Percentiles rank a stretch among this genome's conserved stretches.
These are phyloP conservation scores for Camellia oleifera DNA, from an alignment of 179 eudicot genomes.

Conservation along the genomic window DNA sequence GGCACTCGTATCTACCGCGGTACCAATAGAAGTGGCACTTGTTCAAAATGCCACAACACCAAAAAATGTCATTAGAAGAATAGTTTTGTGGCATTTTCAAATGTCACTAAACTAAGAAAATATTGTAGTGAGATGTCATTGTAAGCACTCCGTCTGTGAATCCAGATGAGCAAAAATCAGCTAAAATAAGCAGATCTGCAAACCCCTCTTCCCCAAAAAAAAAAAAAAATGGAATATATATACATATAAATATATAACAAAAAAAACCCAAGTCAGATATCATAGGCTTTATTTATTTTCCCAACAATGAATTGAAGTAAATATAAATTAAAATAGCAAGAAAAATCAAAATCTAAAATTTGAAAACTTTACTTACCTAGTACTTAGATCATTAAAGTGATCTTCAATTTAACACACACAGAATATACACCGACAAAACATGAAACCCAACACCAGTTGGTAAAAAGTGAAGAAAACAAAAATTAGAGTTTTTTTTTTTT, in stretches of 20 bases:
- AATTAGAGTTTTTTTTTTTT: slow-evolving; percentile 22
- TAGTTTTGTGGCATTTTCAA: too few relatives aligned
- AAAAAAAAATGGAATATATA: not conserved
- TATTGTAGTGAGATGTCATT: too few relatives aligned
- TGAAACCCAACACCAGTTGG: not conserved
- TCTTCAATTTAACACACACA: slow-evolving; percentile 18
- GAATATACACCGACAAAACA: slow-evolving; percentile 24
- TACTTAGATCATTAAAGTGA: slow-evolving; percentile 23
- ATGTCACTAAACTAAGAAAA: too few relatives aligned
- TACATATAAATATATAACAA: slow-evolving; percentile 10
- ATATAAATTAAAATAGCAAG: not conserved
- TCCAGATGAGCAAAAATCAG: slow-evolving; percentile 27
- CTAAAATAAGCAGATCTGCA: slow-evolving; percentile 55
- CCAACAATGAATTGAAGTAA: slow-evolving; percentile 15
- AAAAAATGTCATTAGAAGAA: too few relatives aligned
- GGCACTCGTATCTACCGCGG: too few relatives aligned
- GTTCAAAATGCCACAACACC: too few relatives aligned
- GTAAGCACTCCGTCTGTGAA: slow-evolving; percentile 32
- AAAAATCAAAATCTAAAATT: not conserved
- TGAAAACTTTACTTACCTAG: slow-evolving; percentile 6
- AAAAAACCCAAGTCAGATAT: slow-evolving; percentile 25
- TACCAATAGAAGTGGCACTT: too few relatives aligned
- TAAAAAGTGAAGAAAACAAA: not conserved
- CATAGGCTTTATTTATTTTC: slow-evolving; percentile 21
- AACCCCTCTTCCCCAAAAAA: slow-evolving; percentile 18